Evolutionary conservation across 306 rosid species (phyloP), one percentile per base, ranked within the genome.

Genomic region (Casuarina glauca): DNA sequence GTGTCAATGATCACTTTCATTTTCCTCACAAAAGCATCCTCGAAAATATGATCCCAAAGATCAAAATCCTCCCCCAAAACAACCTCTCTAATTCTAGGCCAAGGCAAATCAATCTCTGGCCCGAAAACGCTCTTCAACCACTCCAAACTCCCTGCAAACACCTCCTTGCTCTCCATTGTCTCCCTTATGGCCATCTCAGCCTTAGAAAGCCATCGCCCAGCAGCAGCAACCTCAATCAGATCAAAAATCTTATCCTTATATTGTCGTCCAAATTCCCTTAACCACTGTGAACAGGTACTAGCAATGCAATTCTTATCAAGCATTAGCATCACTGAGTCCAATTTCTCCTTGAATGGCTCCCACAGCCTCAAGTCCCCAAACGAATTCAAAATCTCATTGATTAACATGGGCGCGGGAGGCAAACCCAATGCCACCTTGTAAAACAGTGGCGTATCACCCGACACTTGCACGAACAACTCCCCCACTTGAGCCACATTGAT

Each of bases 41-140:
- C 99, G 44, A 95, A 93, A 60, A 95, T 91, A 74, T 90, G 95
- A 81, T 95, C 99, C 98, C 98, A 95, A 5, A 95, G 93, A 86
- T 95, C 94, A 0, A 89, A 93, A 74, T 91, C 94, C 36, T 95
- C 99, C 86, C 89, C 97, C 78, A 95, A 80, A 77, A 95, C 96
- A 15, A 95, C 98, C 68, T 95, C 99, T 50, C 94, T 87, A 81
- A 90, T 91, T 84, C 98, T 84, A 82, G 93, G 93, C 99, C 99
- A 95, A 1, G 99, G 99, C 82, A 93, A 81, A 90, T 93, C 98
- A 76, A 93, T 85, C 88, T 93, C 96, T 0, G 98, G 93, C 9
- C 99, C 99, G 10, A 95, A 93, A 71, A 95, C 99, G 58, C 85
- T 95, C 86, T 85, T 95, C 68, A 95, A 94, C 98, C 99, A 95